Conservation (phyloP, 208 protist species). For the Trypanosoma rangeli region DNA sequence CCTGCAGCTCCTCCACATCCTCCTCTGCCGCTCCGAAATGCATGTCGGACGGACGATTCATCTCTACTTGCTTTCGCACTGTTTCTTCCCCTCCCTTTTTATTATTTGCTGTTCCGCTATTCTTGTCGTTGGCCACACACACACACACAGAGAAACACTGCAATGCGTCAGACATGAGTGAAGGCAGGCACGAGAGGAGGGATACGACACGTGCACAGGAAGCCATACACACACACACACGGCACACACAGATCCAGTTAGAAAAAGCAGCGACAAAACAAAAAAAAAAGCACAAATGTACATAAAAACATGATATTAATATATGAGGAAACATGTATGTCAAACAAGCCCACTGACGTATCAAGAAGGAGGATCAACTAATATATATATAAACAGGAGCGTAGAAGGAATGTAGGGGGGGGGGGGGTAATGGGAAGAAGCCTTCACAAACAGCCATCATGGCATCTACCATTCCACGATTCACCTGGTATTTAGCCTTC, state of each 20-base stretch:
- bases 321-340: too few species aligned
- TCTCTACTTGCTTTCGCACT: neutral
- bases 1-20: constrained; percentile 53
- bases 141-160: neutral
- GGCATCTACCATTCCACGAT: neutral
- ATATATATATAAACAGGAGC: neutral
- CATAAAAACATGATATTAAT: neutral
- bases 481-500: neutral
- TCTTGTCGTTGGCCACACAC: neutral
- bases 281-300: neutral
- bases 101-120: neutral
- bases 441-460: neutral
- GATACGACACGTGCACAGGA: neutral
- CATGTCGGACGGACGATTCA: neutral
- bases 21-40: constrained; percentile 12
- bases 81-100: neutral
- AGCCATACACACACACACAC: neutral
- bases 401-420: neutral
- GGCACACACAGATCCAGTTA: neutral
- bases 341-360: too few species aligned
- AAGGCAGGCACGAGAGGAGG: neutral
- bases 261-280: too few species aligned
- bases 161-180: neutral
- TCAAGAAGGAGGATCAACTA: too few species aligned
- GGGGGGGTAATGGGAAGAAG: neutral